Conservation (phyloP, 208 protist genomes). For the Crithidia mellificae region DNA sequence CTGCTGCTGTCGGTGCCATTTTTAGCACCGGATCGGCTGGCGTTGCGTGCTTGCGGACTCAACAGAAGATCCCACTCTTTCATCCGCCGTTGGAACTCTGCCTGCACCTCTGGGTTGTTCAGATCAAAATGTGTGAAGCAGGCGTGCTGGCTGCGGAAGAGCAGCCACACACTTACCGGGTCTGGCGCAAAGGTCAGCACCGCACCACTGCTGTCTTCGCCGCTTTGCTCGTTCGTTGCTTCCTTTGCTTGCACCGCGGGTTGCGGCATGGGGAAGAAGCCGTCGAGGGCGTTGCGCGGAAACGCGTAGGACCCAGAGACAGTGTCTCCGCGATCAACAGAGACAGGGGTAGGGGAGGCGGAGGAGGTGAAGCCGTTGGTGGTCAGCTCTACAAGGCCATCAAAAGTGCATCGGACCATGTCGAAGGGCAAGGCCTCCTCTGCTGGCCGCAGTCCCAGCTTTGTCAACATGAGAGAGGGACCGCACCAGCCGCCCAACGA, state of each 20-base stretch:
- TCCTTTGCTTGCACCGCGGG: neutral
- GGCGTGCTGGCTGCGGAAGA: conserved; percentile 79
- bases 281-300: conserved; percentile 1
- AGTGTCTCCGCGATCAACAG: no score
- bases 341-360: neutral
- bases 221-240: no score
- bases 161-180: conserved; percentile 66
- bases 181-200: conserved; percentile 48
- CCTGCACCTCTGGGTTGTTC: conserved; percentile 52
- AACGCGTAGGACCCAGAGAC: conserved; percentile 13
- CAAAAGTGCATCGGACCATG: conserved; percentile 78
- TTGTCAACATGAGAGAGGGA: conserved; percentile 74
- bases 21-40: neutral
- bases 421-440: conserved; percentile 77
- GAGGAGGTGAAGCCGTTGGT: conserved; percentile 42
- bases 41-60: neutral
- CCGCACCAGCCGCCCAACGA: conserved; percentile 87
- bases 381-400: conserved; percentile 74
- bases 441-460: conserved; percentile 53
- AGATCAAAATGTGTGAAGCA: conserved; percentile 86
- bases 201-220: neutral
- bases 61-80: conserved; percentile 46
- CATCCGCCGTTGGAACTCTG: conserved; percentile 57
- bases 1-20: neutral
- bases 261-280: conserved; percentile 20